Percentiles rank a stretch among this genome's conserved stretches.
These are phyloP conservation scores for Sporisorium iseilematis-ciliati DNA, from an alignment of 1,284 basidiomycete species.

Conservation along the genomic window DNA sequence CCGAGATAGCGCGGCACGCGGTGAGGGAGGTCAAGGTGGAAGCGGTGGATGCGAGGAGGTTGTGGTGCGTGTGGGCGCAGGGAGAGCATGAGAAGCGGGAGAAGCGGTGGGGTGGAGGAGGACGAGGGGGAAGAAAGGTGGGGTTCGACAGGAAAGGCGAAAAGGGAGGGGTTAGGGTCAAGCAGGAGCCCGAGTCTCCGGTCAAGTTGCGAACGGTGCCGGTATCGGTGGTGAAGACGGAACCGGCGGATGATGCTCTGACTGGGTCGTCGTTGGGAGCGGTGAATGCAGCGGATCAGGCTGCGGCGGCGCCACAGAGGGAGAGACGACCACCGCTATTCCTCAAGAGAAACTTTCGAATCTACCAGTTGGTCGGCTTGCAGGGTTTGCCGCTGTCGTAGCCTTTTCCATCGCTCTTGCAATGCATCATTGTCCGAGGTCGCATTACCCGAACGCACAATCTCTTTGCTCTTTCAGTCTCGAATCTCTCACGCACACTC, in stretches of 20 bases:
- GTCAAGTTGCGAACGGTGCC: background rate
- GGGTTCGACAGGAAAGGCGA: too few species aligned
- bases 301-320: background rate
- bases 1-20: conserved; percentile 19
- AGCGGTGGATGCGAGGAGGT: conserved; percentile 18
- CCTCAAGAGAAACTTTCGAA: conserved; percentile 35
- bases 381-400: conserved; percentile 20
- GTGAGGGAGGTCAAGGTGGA: conserved; percentile 3
- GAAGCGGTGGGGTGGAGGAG: too few species aligned
- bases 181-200: conserved; percentile 21
- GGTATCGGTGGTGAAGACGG: conserved; percentile 1
- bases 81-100: conserved; percentile 4
- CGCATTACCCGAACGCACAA: background rate
- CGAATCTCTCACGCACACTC: too few species aligned
- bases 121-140: background rate
- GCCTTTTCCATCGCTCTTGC: background rate
- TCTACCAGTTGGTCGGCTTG: conserved; percentile 26
- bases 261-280: background rate
- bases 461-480: background rate
- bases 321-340: conserved; percentile 16
- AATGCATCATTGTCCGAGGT: background rate
- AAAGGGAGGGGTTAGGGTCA: conserved; percentile 1
- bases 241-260: conserved; percentile 2
- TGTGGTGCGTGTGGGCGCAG: conserved; percentile 40
- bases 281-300: background rate